Percentiles rank a stretch among this genome's conserved stretches.
Evolutionary conservation across 1,284 basidiomycete genomes (phyloP).

Genomic region (Naganishia liquefaciens): DNA sequence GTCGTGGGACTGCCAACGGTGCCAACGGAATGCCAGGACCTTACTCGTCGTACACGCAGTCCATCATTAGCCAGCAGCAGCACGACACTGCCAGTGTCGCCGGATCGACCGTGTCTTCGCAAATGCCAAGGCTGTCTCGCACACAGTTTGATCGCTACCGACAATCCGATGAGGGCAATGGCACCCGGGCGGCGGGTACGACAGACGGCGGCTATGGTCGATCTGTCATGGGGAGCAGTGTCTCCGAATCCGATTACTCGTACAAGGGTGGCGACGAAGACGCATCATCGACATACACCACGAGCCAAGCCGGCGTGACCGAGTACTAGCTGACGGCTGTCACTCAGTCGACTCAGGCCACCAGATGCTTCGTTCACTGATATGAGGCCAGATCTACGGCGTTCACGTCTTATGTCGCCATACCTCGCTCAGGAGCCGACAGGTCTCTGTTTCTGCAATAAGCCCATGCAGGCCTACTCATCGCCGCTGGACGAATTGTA

Average conservation of each 20-base stretch:
- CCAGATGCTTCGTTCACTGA: too few species aligned
- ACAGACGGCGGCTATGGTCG: constrained; percentile 40
- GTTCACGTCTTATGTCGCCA: too few species aligned
- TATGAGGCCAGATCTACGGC: too few species aligned
- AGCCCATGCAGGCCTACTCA: too few species aligned
- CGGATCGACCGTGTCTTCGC: constrained; percentile 14
- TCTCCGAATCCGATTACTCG: constrained; percentile 64
- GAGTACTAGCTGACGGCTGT: constrained; percentile 61
- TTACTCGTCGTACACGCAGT: constrained; percentile 87
- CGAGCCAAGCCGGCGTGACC: constrained; percentile 76
- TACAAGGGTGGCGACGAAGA: constrained; percentile 76
- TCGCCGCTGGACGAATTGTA: too few species aligned
- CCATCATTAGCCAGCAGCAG: constrained; percentile 54
- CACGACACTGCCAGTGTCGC: constrained; percentile 25
- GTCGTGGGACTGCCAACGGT: constrained; percentile 65
- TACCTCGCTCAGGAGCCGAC: too few species aligned
- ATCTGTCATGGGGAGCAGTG: constrained; percentile 71
- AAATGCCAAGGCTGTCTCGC: constrained; percentile 4
- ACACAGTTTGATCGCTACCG: constrained; percentile 22
- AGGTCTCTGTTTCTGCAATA: too few species aligned
- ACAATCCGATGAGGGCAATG: not conserved
- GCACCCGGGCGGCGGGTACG: not conserved
- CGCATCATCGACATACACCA: constrained; percentile 66
- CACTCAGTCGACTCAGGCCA: too few species aligned
- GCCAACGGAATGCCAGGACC: constrained; percentile 67